These are phyloP conservation scores for Tolypocladium pustulatum DNA, from an alignment of 2,329 filamentous ascomycete genomes.

Conservation along the genomic window DNA sequence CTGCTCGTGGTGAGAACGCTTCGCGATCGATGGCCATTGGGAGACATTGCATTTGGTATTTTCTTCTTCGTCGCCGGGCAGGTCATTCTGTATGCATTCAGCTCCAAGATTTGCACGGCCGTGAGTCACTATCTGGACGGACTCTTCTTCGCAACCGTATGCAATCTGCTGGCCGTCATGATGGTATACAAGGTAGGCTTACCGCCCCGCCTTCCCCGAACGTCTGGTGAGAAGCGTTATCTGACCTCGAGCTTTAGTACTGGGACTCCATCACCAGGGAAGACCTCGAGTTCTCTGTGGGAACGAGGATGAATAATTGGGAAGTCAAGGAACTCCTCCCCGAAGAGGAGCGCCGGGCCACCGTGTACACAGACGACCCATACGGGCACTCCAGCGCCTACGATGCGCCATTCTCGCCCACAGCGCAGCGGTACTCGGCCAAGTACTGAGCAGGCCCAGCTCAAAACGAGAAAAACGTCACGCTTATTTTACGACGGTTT, in stretches of 20 bases:
- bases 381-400: slow-evolving; percentile 46
- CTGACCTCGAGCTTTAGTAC: slow-evolving; percentile 48
- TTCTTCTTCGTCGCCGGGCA: slow-evolving; percentile 90
- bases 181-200: slow-evolving; percentile 87
- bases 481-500: background rate
- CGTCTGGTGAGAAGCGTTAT: slow-evolving; percentile 9
- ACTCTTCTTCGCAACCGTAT: slow-evolving; percentile 85
- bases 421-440: slow-evolving; percentile 30
- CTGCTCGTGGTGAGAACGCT: slow-evolving; percentile 82
- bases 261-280: slow-evolving; percentile 99
- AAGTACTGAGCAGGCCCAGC: slow-evolving; percentile 29
- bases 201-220: background rate
- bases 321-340: slow-evolving; percentile 87
- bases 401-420: slow-evolving; percentile 40
- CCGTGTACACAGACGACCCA: slow-evolving; percentile 60
- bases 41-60: slow-evolving; percentile 80
- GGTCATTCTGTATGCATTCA: slow-evolving; percentile 85
- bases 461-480: background rate
- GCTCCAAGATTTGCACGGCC: slow-evolving; percentile 69
- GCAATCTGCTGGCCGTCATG: slow-evolving; percentile 93
- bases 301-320: slow-evolving; percentile 93
- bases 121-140: slow-evolving; percentile 91
- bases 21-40: slow-evolving; percentile 90
- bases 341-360: slow-evolving; percentile 67
- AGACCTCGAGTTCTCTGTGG: slow-evolving; percentile 96